phyloP scores from a whole-genome alignment of 352 stramenopile genomes.

The Pythium pyrilobum region DNA sequence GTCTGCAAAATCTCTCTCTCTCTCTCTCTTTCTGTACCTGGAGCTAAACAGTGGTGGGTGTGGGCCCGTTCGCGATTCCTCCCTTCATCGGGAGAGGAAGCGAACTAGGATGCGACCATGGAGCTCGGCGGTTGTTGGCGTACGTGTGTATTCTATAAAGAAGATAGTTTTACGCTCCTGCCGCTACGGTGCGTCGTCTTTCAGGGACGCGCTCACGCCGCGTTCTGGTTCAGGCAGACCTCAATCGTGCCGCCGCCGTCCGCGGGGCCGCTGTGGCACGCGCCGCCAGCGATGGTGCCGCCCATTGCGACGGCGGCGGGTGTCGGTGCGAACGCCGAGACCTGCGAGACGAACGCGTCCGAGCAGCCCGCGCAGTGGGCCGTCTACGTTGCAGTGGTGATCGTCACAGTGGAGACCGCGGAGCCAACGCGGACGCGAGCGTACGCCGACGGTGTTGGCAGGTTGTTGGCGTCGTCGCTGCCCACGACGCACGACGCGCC shows the following conservation, averaged over 20 bases:
- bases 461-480: not conserved
- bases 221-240: not conserved
- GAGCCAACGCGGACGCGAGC: not conserved
- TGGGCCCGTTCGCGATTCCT: too few species aligned
- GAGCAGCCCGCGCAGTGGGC: slow-evolving; percentile 9
- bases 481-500: slow-evolving; percentile 2
- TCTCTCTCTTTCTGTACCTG: too few species aligned
- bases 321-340: not conserved
- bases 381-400: not conserved
- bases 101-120: too few species aligned
- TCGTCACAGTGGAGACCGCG: not conserved
- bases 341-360: slow-evolving; percentile 2
- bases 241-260: slow-evolving; percentile 1
- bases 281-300: not conserved
- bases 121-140: too few species aligned
- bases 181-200: too few species aligned
- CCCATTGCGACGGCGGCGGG: not conserved
- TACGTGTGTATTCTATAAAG: too few species aligned
- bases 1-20: too few species aligned
- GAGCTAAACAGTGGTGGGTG: too few species aligned
- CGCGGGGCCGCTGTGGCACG: not conserved
- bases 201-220: too few species aligned
- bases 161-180: too few species aligned
- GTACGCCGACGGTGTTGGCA: too few species aligned
- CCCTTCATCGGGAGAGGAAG: too few species aligned